These are phyloP conservation scores for Tulasnella calospora DNA, from an alignment of 768 basidiomycete species.

Conservation along the genomic window DNA sequence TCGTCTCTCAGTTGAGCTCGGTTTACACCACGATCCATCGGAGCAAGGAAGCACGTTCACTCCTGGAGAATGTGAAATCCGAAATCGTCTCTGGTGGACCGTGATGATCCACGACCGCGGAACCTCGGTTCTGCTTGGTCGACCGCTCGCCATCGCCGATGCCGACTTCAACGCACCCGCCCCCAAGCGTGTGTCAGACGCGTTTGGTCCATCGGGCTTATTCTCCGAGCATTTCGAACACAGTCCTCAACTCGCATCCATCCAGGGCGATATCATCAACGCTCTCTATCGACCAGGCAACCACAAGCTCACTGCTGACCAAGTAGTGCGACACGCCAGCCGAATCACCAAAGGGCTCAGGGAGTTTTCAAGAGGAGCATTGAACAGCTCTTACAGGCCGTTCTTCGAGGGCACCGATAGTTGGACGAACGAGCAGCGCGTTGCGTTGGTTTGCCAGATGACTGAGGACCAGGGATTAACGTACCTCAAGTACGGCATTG, in stretches of 20 bases:
- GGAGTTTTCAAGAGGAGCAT: conserved; percentile 54
- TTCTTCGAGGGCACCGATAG: conserved; percentile 77
- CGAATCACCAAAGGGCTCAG: conserved; percentile 74
- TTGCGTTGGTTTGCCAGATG: conserved; percentile 63
- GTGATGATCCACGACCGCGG: conserved; percentile 84
- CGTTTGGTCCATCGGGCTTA: conserved; percentile 36
- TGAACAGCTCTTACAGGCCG: conserved; percentile 66
- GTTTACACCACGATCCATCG: conserved; percentile 80
- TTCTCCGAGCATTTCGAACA: conserved; percentile 77
- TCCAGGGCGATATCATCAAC: conserved; percentile 86
- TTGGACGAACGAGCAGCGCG: conserved; percentile 63
- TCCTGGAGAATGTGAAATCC: conserved; percentile 69
- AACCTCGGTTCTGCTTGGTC: conserved; percentile 79
- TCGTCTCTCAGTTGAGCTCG: conserved; percentile 74
- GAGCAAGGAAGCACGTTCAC: conserved; percentile 60
- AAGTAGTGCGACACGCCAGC: conserved; percentile 69
- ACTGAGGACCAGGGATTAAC: conserved; percentile 79
- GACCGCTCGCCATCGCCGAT: conserved; percentile 75
- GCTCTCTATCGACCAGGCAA: conserved; percentile 75
- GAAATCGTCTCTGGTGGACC: conserved; percentile 79
- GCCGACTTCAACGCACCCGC: conserved; percentile 74
- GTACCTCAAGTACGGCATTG: conserved; percentile 74
- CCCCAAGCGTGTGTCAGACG: conserved; percentile 12
- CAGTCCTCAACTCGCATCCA: conserved; percentile 70
- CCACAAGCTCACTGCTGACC: conserved; percentile 61